Conservation (phyloP, 495 filamentous ascomycete genomes). For the Cercophora samala region DNA sequence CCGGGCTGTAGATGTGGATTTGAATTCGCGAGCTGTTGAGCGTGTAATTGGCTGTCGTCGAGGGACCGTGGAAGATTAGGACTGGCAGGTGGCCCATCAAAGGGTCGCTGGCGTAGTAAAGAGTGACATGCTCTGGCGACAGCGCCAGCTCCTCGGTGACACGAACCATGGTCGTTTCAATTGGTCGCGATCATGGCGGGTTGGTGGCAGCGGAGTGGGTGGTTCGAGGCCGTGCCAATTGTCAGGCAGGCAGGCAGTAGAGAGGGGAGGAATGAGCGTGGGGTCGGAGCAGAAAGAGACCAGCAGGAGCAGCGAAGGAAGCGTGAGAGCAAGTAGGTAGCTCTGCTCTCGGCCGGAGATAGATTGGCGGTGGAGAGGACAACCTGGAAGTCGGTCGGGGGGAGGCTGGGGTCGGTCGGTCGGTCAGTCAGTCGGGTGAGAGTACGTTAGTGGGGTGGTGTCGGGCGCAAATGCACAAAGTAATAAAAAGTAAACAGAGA, state of each 20-base stretch:
- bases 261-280: background rate
- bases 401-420: background rate
- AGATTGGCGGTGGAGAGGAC: background rate
- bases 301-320: too few relatives aligned
- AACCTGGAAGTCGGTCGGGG: background rate
- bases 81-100: conserved; percentile 69
- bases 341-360: background rate
- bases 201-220: background rate
- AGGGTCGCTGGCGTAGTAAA: conserved; percentile 78
- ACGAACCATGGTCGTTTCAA: conserved; percentile 61
- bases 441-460: background rate
- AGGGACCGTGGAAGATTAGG: conserved; percentile 80
- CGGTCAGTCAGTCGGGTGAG: background rate
- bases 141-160: conserved; percentile 63
- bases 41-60: conserved; percentile 77
- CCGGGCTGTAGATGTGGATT: conserved; percentile 83
- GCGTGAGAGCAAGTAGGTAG: too few relatives aligned
- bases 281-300: too few relatives aligned
- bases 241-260: too few relatives aligned
- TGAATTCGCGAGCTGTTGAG: conserved; percentile 88
- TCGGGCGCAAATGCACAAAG: background rate
- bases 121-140: conserved; percentile 70
- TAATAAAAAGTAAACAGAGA: background rate
- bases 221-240: background rate
- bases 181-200: conserved; percentile 38